Conservation (phyloP, 345 rosid species). For the Boechera stricta region DNA sequence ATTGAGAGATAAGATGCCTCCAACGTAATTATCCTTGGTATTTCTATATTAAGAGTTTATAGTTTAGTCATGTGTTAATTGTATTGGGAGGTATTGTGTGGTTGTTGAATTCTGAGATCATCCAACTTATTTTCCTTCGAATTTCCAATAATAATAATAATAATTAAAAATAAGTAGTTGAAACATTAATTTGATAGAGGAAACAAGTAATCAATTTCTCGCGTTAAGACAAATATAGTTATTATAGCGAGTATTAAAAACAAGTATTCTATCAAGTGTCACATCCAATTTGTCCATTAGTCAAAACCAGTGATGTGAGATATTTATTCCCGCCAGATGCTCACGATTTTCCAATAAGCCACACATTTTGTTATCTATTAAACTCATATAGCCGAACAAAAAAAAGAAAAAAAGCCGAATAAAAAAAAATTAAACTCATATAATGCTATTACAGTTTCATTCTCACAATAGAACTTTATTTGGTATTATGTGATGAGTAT, state of each 20-base stretch:
- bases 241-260: not conserved
- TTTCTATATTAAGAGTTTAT: too few relatives aligned
- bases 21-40: not conserved
- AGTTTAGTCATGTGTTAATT: not conserved
- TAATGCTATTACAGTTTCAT: not conserved
- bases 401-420: too few relatives aligned
- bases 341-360: not conserved
- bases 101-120: slow-evolving; percentile 1
- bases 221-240: not conserved
- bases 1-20: not conserved
- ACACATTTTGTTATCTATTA: too few relatives aligned
- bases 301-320: not conserved
- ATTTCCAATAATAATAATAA: not conserved
- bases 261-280: not conserved
- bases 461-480: not conserved
- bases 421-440: too few relatives aligned
- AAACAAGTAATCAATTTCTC: not conserved
- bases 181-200: too few relatives aligned
- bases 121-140: not conserved
- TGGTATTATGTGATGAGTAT: not conserved
- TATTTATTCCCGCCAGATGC: slow-evolving; percentile 3
- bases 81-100: not conserved
- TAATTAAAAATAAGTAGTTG: too few relatives aligned
- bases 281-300: slow-evolving; percentile 5
- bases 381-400: too few relatives aligned